A percentile compares a stretch with the other conserved stretches of the same genome.
Evolutionary conservation across 768 basidiomycete genomes (phyloP).

Genomic region (Lactifluus hygrophoroides): DNA sequence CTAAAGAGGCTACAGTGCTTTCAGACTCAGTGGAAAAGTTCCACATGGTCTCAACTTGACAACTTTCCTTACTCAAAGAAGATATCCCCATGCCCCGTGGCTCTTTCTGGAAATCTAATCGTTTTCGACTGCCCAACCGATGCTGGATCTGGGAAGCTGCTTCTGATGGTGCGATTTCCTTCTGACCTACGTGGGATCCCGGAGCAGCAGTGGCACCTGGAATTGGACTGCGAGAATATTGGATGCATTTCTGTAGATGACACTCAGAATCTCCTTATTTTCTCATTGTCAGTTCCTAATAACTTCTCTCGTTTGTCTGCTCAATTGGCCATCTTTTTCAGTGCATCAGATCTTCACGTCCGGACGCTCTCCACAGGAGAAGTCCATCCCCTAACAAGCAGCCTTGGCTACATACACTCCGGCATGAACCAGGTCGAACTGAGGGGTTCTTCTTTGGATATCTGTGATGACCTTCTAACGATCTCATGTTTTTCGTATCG

Average conservation of each 20-base stretch:
- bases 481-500: background rate
- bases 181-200: slow-evolving; percentile 1
- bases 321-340: background rate
- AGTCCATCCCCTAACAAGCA: slow-evolving; percentile 6
- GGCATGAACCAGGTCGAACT: too few species aligned
- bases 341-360: background rate
- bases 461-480: background rate
- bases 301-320: background rate
- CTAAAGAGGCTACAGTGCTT: background rate
- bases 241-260: background rate
- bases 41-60: background rate
- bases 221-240: background rate
- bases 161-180: slow-evolving; percentile 1
- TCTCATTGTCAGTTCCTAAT: background rate
- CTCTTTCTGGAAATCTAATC: background rate
- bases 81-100: background rate
- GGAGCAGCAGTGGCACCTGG: background rate
- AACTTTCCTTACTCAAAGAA: background rate
- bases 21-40: background rate
- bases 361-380: slow-evolving; percentile 4
- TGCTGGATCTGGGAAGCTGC: background rate
- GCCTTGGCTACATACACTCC: background rate
- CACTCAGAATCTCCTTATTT: slow-evolving; percentile 5
- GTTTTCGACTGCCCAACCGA: background rate
- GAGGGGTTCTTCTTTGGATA: background rate